phyloP scores from a whole-genome alignment of 2,329 filamentous ascomycete species.

The Beauveria rudraprayagi region DNA sequence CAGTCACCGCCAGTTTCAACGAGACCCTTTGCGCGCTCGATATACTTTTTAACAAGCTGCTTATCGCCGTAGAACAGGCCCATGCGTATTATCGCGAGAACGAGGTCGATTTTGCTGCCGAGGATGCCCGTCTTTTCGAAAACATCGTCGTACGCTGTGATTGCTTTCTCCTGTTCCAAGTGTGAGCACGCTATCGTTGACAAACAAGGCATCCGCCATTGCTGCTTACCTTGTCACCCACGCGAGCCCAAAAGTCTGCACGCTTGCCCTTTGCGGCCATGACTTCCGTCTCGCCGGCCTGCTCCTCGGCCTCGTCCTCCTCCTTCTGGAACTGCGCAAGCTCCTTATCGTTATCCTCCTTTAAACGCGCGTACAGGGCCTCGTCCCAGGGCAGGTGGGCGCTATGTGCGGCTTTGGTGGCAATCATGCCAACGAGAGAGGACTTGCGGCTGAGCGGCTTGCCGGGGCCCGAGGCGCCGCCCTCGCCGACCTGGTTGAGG shows the following conservation, averaged over 20 bases:
- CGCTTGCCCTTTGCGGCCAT: conserved; percentile 87
- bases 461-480: conserved; percentile 37
- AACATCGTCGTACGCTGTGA: conserved; percentile 83
- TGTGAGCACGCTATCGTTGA: conserved; percentile 13
- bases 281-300: conserved; percentile 92
- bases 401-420: conserved; percentile 57
- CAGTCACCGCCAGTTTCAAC: conserved; percentile 96
- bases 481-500: conserved; percentile 68
- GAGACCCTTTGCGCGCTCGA: conserved; percentile 80
- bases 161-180: conserved; percentile 71
- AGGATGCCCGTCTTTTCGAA: conserved; percentile 97
- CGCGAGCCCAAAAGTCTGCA: conserved; percentile 90
- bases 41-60: conserved; percentile 82
- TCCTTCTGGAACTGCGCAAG: conserved; percentile 72
- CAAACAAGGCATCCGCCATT: not conserved
- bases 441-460: conserved; percentile 60
- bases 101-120: conserved; percentile 93
- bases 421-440: conserved; percentile 66
- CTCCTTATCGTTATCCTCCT: conserved; percentile 71
- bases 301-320: conserved; percentile 89
- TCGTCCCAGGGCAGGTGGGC: conserved; percentile 86
- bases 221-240: conserved; percentile 81
- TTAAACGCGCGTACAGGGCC: conserved; percentile 68
- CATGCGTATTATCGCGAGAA: conserved; percentile 91
- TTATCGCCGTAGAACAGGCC: conserved; percentile 95